Conservation (phyloP, 768 basidiomycete genomes). For the Mrakia blollopis region DNA sequence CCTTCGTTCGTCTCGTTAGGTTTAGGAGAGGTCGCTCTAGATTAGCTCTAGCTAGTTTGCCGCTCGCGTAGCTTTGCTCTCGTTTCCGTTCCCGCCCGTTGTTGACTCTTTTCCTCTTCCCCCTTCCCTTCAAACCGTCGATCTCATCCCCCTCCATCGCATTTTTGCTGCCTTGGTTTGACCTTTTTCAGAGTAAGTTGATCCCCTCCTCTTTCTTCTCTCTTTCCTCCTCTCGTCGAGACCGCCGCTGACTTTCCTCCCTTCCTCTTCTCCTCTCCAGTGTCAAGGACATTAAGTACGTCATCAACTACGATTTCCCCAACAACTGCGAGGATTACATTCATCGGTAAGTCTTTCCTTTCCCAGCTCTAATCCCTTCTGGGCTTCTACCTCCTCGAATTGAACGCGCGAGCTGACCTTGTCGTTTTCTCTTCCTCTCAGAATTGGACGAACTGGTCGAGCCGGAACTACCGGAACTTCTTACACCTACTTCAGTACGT, state of each 20-base stretch:
- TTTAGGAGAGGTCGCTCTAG: constrained; percentile 3
- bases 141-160: constrained; percentile 15
- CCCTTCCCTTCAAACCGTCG: neutral
- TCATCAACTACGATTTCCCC: constrained; percentile 88
- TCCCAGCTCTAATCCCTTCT: neutral
- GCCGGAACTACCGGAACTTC: constrained; percentile 83
- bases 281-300: constrained; percentile 98
- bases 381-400: neutral
- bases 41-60: neutral
- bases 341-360: constrained; percentile 51
- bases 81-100: neutral
- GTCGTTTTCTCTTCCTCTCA: neutral
- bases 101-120: neutral
- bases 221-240: neutral
- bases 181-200: constrained; percentile 27
- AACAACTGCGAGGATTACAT: constrained; percentile 98
- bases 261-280: constrained; percentile 43
- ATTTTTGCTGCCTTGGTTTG: constrained; percentile 21
- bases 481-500: constrained; percentile 91
- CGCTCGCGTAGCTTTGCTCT: neutral
- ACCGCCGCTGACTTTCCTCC: constrained; percentile 27
- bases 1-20: constrained; percentile 12
- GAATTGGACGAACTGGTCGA: constrained; percentile 75
- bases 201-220: constrained; percentile 1
- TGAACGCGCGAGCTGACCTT: neutral